Percentiles rank a stretch among this genome's conserved stretches.
These are phyloP conservation scores for Blastobotrys chiropterorum DNA, from an alignment of 805 yeast species.

Conservation along the genomic window DNA sequence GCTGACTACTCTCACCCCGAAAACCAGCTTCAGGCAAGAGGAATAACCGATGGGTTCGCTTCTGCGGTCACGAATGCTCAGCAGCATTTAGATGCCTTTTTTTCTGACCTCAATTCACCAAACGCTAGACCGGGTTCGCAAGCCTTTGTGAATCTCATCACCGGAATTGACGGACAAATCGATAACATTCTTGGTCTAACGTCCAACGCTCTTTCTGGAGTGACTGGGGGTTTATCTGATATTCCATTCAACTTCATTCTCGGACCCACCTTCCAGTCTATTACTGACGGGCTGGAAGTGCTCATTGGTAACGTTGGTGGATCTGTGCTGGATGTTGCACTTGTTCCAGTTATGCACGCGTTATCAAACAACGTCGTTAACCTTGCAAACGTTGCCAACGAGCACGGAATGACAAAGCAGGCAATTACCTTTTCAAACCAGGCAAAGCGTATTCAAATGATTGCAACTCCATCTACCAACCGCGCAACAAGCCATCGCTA, in stretches of 20 bases:
- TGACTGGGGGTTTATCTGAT: conserved; percentile 15
- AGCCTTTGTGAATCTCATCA: conserved; percentile 15
- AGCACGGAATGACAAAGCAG: conserved; percentile 14
- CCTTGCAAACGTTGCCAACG: conserved; percentile 19
- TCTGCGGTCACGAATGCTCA: conserved; percentile 5
- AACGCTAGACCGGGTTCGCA: conserved; percentile 13
- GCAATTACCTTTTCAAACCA: conserved; percentile 17
- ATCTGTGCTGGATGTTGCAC: conserved; percentile 19
- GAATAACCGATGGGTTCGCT: conserved; percentile 1
- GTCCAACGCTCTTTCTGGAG: conserved; percentile 9
- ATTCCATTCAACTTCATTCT: conserved; percentile 11
- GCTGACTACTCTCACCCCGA: background rate
- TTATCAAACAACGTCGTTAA: conserved; percentile 18
- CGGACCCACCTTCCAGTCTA: conserved; percentile 20
- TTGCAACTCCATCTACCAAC: background rate
- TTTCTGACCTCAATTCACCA: background rate
- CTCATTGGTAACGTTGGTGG: conserved; percentile 19
- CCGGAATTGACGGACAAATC: conserved; percentile 22
- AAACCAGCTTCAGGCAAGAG: conserved; percentile 1
- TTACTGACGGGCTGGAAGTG: conserved; percentile 22
- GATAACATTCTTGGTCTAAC: conserved; percentile 18
- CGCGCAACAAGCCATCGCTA: conserved; percentile 6
- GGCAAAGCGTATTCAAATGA: conserved; percentile 1
- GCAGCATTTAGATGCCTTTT: conserved; percentile 5
- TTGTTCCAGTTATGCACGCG: conserved; percentile 23